A percentile compares a stretch with the other conserved stretches of the same genome.
These are phyloP conservation scores for Angomonas deanei DNA, from an alignment of 208 protist genomes.

Conservation along the genomic window DNA sequence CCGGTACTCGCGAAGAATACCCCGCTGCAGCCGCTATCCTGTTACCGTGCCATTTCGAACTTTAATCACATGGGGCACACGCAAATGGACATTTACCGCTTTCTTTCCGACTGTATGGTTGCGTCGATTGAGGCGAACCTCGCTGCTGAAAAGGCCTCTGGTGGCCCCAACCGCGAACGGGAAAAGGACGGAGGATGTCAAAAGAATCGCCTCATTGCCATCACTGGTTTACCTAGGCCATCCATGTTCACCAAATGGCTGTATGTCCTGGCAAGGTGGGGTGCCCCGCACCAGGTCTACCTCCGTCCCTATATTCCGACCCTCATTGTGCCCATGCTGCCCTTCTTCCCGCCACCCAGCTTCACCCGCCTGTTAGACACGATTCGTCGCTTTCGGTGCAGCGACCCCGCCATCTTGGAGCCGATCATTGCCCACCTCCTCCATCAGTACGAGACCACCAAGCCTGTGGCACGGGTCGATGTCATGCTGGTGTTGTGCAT, in stretches of 20 bases:
- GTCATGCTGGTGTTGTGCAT: conserved; percentile 21
- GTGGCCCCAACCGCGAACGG: conserved; percentile 4
- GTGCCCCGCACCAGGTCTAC: conserved; percentile 77
- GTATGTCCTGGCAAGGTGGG: conserved; percentile 40
- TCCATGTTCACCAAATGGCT: conserved; percentile 70
- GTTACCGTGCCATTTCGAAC: conserved; percentile 64
- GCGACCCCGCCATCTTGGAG: conserved; percentile 44
- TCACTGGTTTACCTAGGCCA: conserved; percentile 26
- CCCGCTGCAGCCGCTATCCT: conserved; percentile 39
- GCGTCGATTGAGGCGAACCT: conserved; percentile 40
- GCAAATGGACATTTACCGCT: conserved; percentile 68
- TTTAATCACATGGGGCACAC: conserved; percentile 59
- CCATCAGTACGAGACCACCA: conserved; percentile 16
- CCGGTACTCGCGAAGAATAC: conserved; percentile 55
- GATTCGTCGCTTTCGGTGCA: conserved; percentile 33
- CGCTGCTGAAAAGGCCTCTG: conserved; percentile 20
- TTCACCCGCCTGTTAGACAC: conserved; percentile 62
- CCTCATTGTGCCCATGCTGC: conserved; percentile 48
- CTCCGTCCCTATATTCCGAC: conserved; percentile 47
- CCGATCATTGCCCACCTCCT: conserved; percentile 37
- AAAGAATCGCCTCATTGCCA: background rate
- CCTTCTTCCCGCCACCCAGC: conserved; percentile 54
- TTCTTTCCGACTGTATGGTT: conserved; percentile 61
- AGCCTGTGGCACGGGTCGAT: conserved; percentile 19
- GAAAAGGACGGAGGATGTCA: background rate